Conservation (phyloP, 441 rosid species). For the Flueggea neowawraea region DNA sequence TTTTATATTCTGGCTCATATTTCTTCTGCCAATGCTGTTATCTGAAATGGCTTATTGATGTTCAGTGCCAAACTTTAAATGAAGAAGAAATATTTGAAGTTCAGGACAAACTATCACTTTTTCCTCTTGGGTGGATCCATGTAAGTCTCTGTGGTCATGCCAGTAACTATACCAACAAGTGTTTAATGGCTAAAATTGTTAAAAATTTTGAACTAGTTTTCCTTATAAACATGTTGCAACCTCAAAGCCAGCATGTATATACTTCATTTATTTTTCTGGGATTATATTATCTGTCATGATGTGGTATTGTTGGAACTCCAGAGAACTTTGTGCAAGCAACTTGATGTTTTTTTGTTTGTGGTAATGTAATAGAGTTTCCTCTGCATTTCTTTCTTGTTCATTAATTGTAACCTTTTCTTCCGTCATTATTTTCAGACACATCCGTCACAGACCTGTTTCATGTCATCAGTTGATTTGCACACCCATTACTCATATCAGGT, state of each 20-base stretch:
- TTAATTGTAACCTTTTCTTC: conserved; percentile 10
- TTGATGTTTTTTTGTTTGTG: not conserved
- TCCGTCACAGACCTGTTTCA: conserved; percentile 95
- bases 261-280: no score
- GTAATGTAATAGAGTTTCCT: not conserved
- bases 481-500: conserved; percentile 98
- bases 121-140: conserved; percentile 97
- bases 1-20: not conserved
- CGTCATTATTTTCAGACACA: conserved; percentile 69
- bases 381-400: not conserved
- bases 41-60: conserved; percentile 6
- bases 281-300: not conserved
- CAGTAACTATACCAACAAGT: no score
- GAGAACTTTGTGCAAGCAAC: not conserved
- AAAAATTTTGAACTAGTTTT: no score
- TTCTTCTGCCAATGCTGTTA: not conserved
- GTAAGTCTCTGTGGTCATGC: conserved; percentile 38
- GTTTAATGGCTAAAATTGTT: no score
- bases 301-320: conserved; percentile 2
- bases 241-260: no score
- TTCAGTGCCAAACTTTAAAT: conserved; percentile 81
- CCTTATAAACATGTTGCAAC: no score
- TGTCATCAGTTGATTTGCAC: conserved; percentile 98
- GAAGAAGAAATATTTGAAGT: conserved; percentile 98
- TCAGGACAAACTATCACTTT: conserved; percentile 81